Conservation (phyloP, 2,329 filamentous ascomycete species). For the Microcera coccophila region DNA sequence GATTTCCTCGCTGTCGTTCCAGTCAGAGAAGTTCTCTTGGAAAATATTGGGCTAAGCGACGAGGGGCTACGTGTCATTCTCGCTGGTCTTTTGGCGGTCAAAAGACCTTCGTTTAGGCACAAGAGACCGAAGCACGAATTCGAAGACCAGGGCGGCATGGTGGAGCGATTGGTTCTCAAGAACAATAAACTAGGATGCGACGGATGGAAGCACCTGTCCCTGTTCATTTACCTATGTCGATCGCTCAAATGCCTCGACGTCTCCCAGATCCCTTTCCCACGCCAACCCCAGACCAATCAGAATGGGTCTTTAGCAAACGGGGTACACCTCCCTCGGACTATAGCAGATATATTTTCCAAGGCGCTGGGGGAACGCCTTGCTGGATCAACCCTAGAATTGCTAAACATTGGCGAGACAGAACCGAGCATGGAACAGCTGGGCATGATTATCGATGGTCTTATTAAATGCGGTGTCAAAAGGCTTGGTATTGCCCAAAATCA, state of each 20-base stretch:
- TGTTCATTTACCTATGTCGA: constrained; percentile 87
- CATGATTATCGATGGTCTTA: constrained; percentile 75
- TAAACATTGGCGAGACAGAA: constrained; percentile 78
- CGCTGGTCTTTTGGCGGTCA: constrained; percentile 78
- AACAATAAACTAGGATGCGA: constrained; percentile 85
- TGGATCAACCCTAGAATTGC: constrained; percentile 71
- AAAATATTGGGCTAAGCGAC: constrained; percentile 82
- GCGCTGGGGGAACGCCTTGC: constrained; percentile 73
- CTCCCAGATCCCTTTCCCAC: constrained; percentile 76
- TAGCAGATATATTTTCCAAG: constrained; percentile 64
- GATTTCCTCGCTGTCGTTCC: constrained; percentile 95
- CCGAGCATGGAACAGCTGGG: constrained; percentile 68
- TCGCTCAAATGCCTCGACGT: constrained; percentile 83
- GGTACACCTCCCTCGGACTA: constrained; percentile 31
- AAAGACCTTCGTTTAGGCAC: constrained; percentile 56
- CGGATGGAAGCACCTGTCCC: constrained; percentile 85
- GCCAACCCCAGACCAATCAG: constrained; percentile 29
- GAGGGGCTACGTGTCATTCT: constrained; percentile 84
- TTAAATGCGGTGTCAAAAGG: constrained; percentile 70
- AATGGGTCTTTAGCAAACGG: constrained; percentile 32
- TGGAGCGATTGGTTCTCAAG: constrained; percentile 84
- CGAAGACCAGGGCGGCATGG: constrained; percentile 61
- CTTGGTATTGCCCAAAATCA: constrained; percentile 81
- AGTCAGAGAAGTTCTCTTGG: constrained; percentile 77
- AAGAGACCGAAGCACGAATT: constrained; percentile 43